A percentile compares a stretch with the other conserved stretches of the same genome.
These are phyloP conservation scores for Colletotrichum lini DNA, from an alignment of 2,329 filamentous ascomycete genomes.

Conservation along the genomic window DNA sequence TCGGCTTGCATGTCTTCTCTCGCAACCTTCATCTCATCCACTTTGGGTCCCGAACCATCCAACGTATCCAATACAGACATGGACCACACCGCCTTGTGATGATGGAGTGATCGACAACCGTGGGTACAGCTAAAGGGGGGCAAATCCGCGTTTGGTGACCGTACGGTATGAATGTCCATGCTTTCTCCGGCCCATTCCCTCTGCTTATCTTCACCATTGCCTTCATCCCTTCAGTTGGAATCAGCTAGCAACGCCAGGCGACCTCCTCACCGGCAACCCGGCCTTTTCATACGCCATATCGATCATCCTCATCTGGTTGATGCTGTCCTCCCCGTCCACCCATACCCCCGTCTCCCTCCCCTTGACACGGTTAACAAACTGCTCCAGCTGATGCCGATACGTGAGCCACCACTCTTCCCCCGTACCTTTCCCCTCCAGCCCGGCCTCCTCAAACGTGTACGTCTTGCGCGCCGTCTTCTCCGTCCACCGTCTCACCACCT, in stretches of 20 bases:
- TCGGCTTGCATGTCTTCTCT: too few relatives aligned
- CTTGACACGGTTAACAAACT: slow-evolving; percentile 62
- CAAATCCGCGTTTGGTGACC: too few relatives aligned
- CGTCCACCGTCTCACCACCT: slow-evolving; percentile 46
- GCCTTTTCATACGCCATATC: slow-evolving; percentile 62
- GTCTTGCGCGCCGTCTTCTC: slow-evolving; percentile 49
- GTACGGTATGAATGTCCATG: neutral
- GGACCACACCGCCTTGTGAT: too few relatives aligned
- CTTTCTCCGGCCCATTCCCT: too few relatives aligned
- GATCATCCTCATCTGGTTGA: slow-evolving; percentile 61
- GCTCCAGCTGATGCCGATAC: slow-evolving; percentile 63
- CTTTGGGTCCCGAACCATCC: neutral
- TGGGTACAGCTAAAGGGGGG: neutral
- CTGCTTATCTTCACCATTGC: neutral
- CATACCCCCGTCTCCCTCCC: slow-evolving; percentile 56
- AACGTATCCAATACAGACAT: neutral
- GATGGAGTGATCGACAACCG: too few relatives aligned
- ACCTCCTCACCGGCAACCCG: slow-evolving; percentile 31
- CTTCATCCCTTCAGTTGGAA: neutral
- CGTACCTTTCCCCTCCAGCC: slow-evolving; percentile 45
- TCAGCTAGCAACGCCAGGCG: slow-evolving; percentile 38
- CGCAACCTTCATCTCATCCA: neutral
- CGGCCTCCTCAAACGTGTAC: slow-evolving; percentile 54
- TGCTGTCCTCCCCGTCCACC: slow-evolving; percentile 58
- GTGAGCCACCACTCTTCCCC: slow-evolving; percentile 58